phyloP scores from a whole-genome alignment of 164 flowering plant genomes.

The Umbellularia californica region DNA sequence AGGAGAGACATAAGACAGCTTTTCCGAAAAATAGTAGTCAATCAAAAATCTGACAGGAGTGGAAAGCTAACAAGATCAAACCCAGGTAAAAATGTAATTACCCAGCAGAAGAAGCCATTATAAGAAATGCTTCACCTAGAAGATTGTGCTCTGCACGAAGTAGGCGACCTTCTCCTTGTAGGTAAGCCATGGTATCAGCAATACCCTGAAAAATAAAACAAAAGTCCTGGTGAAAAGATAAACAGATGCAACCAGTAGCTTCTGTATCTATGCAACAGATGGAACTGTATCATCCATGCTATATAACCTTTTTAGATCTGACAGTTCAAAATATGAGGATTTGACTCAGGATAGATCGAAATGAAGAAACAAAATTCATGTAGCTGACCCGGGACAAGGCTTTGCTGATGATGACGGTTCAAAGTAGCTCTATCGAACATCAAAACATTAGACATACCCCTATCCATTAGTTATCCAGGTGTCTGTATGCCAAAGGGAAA shows the following conservation, averaged over 20 bases:
- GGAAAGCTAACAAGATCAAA: background rate
- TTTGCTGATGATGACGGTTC: too few relatives aligned
- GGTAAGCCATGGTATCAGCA: conserved; percentile 79
- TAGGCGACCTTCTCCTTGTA: conserved; percentile 79
- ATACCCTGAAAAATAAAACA: conserved; percentile 49
- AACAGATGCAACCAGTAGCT: background rate
- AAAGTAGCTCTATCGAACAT: too few relatives aligned
- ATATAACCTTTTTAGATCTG: too few relatives aligned
- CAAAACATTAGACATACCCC: too few relatives aligned
- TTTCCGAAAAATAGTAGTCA: background rate
- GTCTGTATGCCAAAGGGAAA: too few relatives aligned
- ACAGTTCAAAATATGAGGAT: too few relatives aligned
- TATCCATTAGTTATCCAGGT: too few relatives aligned
- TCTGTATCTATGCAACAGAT: background rate
- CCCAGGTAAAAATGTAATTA: conserved; percentile 24
- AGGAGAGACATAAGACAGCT: conserved; percentile 6
- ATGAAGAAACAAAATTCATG: too few relatives aligned
- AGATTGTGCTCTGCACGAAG: conserved; percentile 92
- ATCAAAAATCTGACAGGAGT: background rate
- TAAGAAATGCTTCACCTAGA: conserved; percentile 93
- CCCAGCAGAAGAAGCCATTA: conserved; percentile 99
- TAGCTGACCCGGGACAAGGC: too few relatives aligned
- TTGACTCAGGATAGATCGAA: too few relatives aligned
- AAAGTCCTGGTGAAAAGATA: background rate
- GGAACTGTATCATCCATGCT: background rate